A percentile compares a stretch with the other conserved stretches of the same genome.
These are phyloP conservation scores for Fusarium tricinctum DNA, from an alignment of 2,329 filamentous ascomycete genomes.

Conservation along the genomic window DNA sequence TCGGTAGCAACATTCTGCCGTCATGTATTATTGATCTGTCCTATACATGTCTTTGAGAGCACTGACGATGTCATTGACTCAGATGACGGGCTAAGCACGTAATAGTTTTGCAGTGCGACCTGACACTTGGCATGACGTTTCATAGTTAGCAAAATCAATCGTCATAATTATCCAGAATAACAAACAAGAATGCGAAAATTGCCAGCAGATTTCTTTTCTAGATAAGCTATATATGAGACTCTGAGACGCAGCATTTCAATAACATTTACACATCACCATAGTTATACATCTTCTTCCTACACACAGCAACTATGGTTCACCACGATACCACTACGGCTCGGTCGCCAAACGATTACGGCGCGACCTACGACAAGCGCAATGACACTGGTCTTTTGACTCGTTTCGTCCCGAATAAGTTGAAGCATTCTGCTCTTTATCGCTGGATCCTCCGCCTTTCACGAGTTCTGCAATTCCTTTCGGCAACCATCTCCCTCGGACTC, in stretches of 20 bases:
- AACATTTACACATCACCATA: not conserved
- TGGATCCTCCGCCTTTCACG: constrained; percentile 38
- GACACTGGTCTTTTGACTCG: constrained; percentile 26
- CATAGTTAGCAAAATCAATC: not conserved
- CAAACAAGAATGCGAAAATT: not conserved
- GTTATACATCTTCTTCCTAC: not conserved
- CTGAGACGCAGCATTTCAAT: not conserved
- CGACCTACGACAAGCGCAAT: not conserved
- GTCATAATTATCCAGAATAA: not conserved
- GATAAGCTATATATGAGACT: not conserved
- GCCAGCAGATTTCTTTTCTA: accelerated
- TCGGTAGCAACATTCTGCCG: not conserved
- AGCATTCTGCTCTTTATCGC: constrained; percentile 34
- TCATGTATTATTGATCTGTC: not conserved
- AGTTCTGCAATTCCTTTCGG: constrained; percentile 31
- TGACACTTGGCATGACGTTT: constrained; percentile 1
- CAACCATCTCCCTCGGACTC: constrained; percentile 31
- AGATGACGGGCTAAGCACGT: not conserved
- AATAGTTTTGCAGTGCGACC: not conserved
- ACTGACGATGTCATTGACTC: not conserved
- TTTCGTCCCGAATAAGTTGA: constrained; percentile 23
- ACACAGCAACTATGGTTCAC: constrained; percentile 3
- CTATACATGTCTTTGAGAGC: not conserved
- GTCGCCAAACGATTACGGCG: constrained; percentile 16
- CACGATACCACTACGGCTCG: not conserved